Evolutionary conservation across 345 rosid species (phyloP).

Genomic region (Populus davidiana): DNA sequence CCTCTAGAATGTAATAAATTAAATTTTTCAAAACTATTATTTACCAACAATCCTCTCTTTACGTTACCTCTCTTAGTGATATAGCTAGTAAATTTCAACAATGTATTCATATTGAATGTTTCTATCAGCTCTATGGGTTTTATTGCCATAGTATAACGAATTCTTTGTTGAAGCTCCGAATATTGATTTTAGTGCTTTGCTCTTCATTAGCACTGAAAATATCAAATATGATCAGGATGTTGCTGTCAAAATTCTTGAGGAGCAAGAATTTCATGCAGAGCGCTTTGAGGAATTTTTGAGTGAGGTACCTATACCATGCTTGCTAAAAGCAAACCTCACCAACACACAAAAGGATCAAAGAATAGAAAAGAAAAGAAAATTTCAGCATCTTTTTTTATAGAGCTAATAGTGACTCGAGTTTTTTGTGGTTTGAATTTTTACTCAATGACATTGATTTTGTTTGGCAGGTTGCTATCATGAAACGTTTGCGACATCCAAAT

Average conservation of each 20-base stretch:
- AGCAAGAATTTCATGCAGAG: conserved; percentile 27
- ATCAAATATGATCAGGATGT: conserved; percentile 20
- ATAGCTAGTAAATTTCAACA: background rate
- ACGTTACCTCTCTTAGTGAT: background rate
- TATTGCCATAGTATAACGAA: background rate
- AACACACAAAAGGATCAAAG: background rate
- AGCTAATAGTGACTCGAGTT: background rate
- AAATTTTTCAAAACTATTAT: too few species aligned
- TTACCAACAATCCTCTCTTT: background rate
- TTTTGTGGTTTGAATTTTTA: background rate
- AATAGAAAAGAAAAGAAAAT: too few species aligned
- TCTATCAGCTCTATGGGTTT: background rate
- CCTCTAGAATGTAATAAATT: too few species aligned
- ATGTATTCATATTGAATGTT: background rate
- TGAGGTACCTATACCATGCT: conserved; percentile 16
- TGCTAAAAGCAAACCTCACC: background rate
- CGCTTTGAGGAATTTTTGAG: conserved; percentile 22
- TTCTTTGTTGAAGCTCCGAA: background rate
- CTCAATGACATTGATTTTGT: background rate
- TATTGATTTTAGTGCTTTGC: conserved; percentile 2
- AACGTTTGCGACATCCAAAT: conserved; percentile 33
- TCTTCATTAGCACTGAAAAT: conserved; percentile 8
- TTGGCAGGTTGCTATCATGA: conserved; percentile 28
- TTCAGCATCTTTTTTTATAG: background rate
- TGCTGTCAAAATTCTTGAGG: conserved; percentile 27